phyloP scores from a whole-genome alignment of 2,329 filamentous ascomycete genomes.

The Ilyonectria mors-panacis region DNA sequence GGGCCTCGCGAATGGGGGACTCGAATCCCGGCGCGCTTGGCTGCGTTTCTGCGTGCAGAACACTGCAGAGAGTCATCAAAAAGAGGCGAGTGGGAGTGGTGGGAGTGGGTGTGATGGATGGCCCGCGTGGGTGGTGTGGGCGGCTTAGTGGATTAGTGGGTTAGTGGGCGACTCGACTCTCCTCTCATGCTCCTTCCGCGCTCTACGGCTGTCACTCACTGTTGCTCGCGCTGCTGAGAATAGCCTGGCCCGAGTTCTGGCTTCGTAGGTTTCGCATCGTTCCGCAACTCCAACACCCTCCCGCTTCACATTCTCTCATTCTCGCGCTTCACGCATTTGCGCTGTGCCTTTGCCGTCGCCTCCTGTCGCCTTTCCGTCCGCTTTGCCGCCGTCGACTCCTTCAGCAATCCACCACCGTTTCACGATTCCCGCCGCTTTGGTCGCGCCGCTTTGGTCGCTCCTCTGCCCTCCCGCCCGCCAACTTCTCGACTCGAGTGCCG shows the following conservation, averaged over 20 bases:
- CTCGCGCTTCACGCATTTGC: neutral
- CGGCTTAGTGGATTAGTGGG: conserved; percentile 18
- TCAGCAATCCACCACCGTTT: neutral
- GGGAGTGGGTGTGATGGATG: conserved; percentile 14
- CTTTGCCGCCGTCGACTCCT: neutral
- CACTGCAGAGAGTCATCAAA: neutral
- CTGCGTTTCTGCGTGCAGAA: conserved; percentile 8
- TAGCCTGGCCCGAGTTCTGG: conserved; percentile 9
- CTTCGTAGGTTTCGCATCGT: conserved; percentile 6
- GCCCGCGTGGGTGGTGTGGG: conserved; percentile 16
- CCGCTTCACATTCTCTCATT: neutral
- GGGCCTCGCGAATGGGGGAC: conserved; percentile 5
- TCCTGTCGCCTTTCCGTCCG: neutral
- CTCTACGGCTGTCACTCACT: conserved; percentile 2
- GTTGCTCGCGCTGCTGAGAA: conserved; percentile 23
- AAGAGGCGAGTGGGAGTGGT: neutral
- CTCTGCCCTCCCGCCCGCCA: conserved; percentile 1
- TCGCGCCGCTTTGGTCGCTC: conserved; percentile 4
- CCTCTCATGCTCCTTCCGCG: conserved; percentile 16
- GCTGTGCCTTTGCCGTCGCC: neutral
- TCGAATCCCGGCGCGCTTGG: conserved; percentile 12
- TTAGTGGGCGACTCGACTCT: conserved; percentile 14
- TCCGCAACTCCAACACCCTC: neutral
- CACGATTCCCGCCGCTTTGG: conserved; percentile 2
- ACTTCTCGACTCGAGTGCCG: conserved; percentile 18